Base-by-base conservation (phyloP, 768 basidiomycete genomes). In the Cystobasidium ongulense region DNA sequence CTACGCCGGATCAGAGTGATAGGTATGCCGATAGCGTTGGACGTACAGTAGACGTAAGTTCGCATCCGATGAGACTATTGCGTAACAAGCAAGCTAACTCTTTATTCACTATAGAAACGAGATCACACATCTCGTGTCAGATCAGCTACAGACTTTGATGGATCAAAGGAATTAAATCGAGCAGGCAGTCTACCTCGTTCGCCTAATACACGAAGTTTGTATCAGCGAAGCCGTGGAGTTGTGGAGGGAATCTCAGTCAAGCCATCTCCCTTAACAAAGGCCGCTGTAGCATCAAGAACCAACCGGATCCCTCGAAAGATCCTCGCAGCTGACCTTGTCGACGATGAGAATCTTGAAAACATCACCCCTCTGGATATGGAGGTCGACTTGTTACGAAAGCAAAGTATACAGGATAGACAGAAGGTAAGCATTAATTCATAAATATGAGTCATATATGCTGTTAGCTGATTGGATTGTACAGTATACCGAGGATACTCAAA, bases 151-250 rank as follows among this genome's bases (percentile, higher is more conserved):
- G 43, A 67, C 18, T 50, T 33, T 43, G 21, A 41, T 17, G 29
- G 29, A 8, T 31, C 68, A 29, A 41, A 54, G 31, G 68, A 59
- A 1, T 29, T 71, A 31, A 29, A 54, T 33, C 25, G 68, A 8
- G 23, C 27, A 3, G 53, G 68, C 8, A 71, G 68, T 29, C 41
- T 71, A 23, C 68, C 68, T 38, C 53, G 68, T 5, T 71, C 68
- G 8, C 68, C 68, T 21, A 52, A 71, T 71, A 71, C 68, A 2
- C 50, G 68, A 57, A 54, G 68, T 21, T 36, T 71, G 35, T 71
- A 71, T 36, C 50, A 57, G 68, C 52, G 54, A 33, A 71, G 68
- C 43, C 52, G 53, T n/a, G 43, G 23, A 3, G 50, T 27, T 31
- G 52, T 36, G 1, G 53, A 59, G 35, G 25, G 25, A 8, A 31